Evolutionary conservation across 208 protist species (phyloP), one percentile per base, ranked within the genome.

Genomic region (Crithidia thermophila): DNA sequence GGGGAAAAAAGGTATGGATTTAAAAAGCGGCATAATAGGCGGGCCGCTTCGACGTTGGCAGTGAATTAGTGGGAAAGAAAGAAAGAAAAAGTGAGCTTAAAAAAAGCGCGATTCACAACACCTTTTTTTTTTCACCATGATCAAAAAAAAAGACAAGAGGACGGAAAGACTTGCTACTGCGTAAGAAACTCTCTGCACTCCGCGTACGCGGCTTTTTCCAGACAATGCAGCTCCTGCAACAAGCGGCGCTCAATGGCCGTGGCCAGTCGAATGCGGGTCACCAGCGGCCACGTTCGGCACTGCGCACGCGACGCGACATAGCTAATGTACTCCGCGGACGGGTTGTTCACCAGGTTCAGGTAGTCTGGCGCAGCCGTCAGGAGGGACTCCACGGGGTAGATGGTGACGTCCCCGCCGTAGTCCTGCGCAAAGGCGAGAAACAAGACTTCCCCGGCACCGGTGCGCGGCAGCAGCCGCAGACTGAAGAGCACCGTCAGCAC

Each of bases 341-440:
- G 86, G 69, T 93, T 94, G 47, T 66, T 77, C 9, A 89, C 61
- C 40, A 94, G 52, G 46, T 83, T 87, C 27, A 85, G 47, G 46
- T 87, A 90, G 67, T 94, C 82, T 30, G 79, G 79, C 21, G 81
- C 56, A n/a, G 77, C 77, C 10, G 69, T 79, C 49, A 78, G 52
- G 21, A 81, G 72, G 45, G 81, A 78, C 18, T 82, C 80, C 25
- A 85, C 56, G 11, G 89, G 86, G 28, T 86, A 67, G 55, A 94
- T 93, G 4, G 84, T 85, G 31, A 94, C 39, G 49, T 93, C 72
- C 10, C 84, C 89, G 21, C 70, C 49, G 75, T 94, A 91, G 18
- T 43, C 27, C 71, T 93, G 89, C 13, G 77, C 76, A 27, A 88
- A 60, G 0, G 87, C 34, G 25, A 79, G 33, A 57, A 87, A 87